phyloP scores from a whole-genome alignment of 805 yeast genomes.

The baker's yeast (Saccharomyces cerevisiae) region DNA sequence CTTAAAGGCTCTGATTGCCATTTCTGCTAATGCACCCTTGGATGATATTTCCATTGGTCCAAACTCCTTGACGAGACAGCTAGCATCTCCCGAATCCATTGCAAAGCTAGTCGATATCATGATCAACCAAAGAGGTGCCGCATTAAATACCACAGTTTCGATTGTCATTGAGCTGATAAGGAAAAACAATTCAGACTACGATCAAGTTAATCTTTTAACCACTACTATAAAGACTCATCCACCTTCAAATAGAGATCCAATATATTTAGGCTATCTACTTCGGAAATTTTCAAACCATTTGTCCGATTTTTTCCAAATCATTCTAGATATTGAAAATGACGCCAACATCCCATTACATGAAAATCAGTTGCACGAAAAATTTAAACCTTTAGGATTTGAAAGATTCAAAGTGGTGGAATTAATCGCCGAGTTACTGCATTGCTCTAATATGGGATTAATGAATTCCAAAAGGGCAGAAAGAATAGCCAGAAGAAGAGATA shows the following conservation, averaged over 20 bases:
- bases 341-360: constrained; percentile 29
- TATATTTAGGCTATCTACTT: constrained; percentile 78
- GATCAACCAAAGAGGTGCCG: constrained; percentile 60
- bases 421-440: constrained; percentile 88
- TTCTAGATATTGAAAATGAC: constrained; percentile 19
- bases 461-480: constrained; percentile 69
- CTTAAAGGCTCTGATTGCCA: constrained; percentile 82
- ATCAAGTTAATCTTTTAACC: constrained; percentile 67
- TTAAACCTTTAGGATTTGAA: constrained; percentile 79
- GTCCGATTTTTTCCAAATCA: constrained; percentile 13
- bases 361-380: constrained; percentile 56
- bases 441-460: constrained; percentile 92
- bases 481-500: constrained; percentile 61
- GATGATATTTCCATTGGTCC: constrained; percentile 83
- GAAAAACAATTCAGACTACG: constrained; percentile 94
- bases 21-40: constrained; percentile 87
- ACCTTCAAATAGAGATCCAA: constrained; percentile 83
- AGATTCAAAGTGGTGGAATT: constrained; percentile 85
- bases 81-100: constrained; percentile 63
- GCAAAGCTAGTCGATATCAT: constrained; percentile 61
- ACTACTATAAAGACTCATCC: constrained; percentile 75
- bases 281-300: constrained; percentile 61
- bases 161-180: constrained; percentile 88
- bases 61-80: constrained; percentile 76
- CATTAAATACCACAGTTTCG: constrained; percentile 84